Percentiles rank a stretch among this genome's conserved stretches.
These are phyloP conservation scores for Cladorrhinum sp. DNA, from an alignment of 2,329 filamentous ascomycete species.

Conservation along the genomic window DNA sequence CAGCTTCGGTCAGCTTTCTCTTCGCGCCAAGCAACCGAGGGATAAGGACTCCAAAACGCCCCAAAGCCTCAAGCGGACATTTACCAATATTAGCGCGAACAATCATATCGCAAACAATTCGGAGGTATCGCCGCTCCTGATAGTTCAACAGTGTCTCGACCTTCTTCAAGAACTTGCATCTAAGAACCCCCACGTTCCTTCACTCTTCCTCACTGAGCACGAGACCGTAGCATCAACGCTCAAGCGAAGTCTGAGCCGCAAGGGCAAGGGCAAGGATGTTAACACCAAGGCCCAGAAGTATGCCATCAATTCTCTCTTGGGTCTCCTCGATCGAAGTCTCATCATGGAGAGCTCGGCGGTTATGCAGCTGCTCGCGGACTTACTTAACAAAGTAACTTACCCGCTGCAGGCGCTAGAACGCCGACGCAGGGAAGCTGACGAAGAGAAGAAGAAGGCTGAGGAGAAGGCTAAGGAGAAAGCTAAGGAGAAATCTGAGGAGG, in stretches of 20 bases:
- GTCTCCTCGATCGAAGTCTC: slow-evolving; percentile 84
- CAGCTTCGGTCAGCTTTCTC: slow-evolving; percentile 88
- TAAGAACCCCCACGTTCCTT: slow-evolving; percentile 82
- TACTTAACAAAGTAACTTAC: slow-evolving; percentile 84
- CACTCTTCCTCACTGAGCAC: slow-evolving; percentile 92
- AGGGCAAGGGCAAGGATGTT: slow-evolving; percentile 89
- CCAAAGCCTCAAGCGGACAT: slow-evolving; percentile 71
- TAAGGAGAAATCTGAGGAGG: slow-evolving; percentile 51
- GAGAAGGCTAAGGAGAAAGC: slow-evolving; percentile 56
- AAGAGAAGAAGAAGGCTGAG: slow-evolving; percentile 46
- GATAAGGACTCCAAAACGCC: slow-evolving; percentile 74
- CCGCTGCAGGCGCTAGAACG: slow-evolving; percentile 80
- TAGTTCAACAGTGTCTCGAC: slow-evolving; percentile 91
- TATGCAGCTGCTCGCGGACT: slow-evolving; percentile 86
- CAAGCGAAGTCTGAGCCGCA: slow-evolving; percentile 73
- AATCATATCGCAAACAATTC: slow-evolving; percentile 60
- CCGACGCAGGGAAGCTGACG: slow-evolving; percentile 71
- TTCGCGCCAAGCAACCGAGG: slow-evolving; percentile 79
- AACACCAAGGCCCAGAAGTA: slow-evolving; percentile 82
- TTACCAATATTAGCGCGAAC: slow-evolving; percentile 54
- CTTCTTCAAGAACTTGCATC: slow-evolving; percentile 79
- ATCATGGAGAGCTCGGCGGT: slow-evolving; percentile 97
- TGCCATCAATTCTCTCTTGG: slow-evolving; percentile 86
- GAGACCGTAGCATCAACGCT: slow-evolving; percentile 70
- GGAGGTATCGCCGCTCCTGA: slow-evolving; percentile 88